phyloP scores from a whole-genome alignment of 805 yeast species.

The Tetrapisispora nanseiensis region DNA sequence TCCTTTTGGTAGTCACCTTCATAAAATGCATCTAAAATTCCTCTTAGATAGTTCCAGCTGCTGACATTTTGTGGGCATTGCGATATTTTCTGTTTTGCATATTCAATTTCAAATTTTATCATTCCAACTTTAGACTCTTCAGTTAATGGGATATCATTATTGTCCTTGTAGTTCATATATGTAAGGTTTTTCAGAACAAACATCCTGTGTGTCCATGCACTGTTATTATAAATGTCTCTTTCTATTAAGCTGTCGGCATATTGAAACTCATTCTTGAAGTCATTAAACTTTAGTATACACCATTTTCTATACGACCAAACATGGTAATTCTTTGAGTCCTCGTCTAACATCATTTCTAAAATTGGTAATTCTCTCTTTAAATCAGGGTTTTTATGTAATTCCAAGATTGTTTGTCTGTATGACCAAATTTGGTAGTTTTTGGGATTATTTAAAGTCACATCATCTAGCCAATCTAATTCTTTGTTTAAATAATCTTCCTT shows the following conservation, averaged over 20 bases:
- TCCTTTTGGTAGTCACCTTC: slow-evolving; percentile 19
- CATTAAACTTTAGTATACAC: slow-evolving; percentile 51
- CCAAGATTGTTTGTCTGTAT: slow-evolving; percentile 62
- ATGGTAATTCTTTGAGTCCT: slow-evolving; percentile 86
- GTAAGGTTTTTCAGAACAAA: slow-evolving; percentile 36
- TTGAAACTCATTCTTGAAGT: slow-evolving; percentile 41
- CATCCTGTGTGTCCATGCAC: slow-evolving; percentile 87
- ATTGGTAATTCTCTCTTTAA: slow-evolving; percentile 54
- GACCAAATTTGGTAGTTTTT: slow-evolving; percentile 98
- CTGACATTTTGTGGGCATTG: slow-evolving; percentile 73
- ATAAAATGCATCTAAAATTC: slow-evolving; percentile 35
- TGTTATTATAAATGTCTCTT: slow-evolving; percentile 73
- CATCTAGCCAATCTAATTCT: slow-evolving; percentile 76
- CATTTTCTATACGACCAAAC: slow-evolving; percentile 92
- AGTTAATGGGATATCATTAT: not conserved
- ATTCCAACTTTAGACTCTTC: not conserved
- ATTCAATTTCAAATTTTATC: slow-evolving; percentile 42
- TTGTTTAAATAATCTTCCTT: slow-evolving; percentile 20
- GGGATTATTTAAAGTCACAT: slow-evolving; percentile 61
- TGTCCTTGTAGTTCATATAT: slow-evolving; percentile 6
- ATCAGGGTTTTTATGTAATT: slow-evolving; percentile 24
- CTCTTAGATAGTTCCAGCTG: slow-evolving; percentile 74
- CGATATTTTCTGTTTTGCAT: slow-evolving; percentile 38
- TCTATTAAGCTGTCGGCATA: slow-evolving; percentile 41
- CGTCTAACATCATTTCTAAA: slow-evolving; percentile 55